Conservation (phyloP, 2,329 filamentous ascomycete species). For the Paracoccidioides lutzii region DNA sequence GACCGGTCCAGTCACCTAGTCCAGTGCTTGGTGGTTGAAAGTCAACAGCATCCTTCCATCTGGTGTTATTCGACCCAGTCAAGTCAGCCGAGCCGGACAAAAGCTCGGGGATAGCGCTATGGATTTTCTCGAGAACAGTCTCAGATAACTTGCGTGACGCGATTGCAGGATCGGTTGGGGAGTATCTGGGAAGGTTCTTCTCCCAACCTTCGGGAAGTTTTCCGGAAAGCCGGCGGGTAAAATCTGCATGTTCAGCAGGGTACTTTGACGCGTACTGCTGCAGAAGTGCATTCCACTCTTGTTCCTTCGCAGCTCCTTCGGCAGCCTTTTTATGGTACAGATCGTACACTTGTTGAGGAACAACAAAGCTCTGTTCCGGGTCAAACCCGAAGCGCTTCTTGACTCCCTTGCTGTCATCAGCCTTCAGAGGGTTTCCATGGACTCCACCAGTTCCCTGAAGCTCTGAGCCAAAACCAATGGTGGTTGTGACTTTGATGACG, state of each 20-base stretch:
- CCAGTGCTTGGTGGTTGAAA: slow-evolving; percentile 84
- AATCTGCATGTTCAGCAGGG: slow-evolving; percentile 67
- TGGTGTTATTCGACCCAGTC: slow-evolving; percentile 96
- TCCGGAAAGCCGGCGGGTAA: slow-evolving; percentile 64
- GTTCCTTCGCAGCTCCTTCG: slow-evolving; percentile 75
- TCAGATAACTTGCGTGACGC: slow-evolving; percentile 96
- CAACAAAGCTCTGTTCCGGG: slow-evolving; percentile 81
- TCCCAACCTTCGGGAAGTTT: slow-evolving; percentile 94
- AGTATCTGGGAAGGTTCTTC: slow-evolving; percentile 84
- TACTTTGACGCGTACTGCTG: slow-evolving; percentile 71
- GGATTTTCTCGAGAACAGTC: slow-evolving; percentile 77
- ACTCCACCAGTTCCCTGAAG: slow-evolving; percentile 89
- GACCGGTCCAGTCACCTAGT: slow-evolving; percentile 79
- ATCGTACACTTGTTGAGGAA: slow-evolving; percentile 92
- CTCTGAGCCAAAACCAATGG: slow-evolving; percentile 90
- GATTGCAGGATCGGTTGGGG: slow-evolving; percentile 66
- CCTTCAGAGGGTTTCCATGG: slow-evolving; percentile 91
- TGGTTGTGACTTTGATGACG: slow-evolving; percentile 92
- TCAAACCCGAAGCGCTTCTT: slow-evolving; percentile 96
- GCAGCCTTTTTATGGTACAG: slow-evolving; percentile 71
- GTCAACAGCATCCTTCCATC: slow-evolving; percentile 93
- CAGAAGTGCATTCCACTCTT: slow-evolving; percentile 91
- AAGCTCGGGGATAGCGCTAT: slow-evolving; percentile 73
- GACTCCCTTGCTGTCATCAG: slow-evolving; percentile 82
- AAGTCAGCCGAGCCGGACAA: slow-evolving; percentile 93